Evolutionary conservation across 345 rosid genomes (phyloP), one percentile per base, ranked within the genome.

Genomic region (Corchorus olitorius): DNA sequence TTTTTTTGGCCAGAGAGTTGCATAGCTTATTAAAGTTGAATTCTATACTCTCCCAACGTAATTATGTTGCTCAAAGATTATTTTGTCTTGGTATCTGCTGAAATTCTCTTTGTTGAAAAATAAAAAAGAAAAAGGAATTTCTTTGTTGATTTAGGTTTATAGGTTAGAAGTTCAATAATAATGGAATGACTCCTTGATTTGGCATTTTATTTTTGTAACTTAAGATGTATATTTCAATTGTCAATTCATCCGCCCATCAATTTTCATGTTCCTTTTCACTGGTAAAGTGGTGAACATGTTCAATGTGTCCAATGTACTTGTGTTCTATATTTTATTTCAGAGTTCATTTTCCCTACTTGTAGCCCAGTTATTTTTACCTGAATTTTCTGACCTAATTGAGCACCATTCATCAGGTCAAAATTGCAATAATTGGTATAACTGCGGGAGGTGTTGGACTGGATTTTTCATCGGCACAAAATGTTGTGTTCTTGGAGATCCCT

Each of bases 391-490:
- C 60, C 11, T 13, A 46, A 17, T 49, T 1, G 13, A 34, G 34
- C 45, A 17, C 49, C 22, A 74, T 37, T 78, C 70, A 73, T 80
- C 86, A 92, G 99, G 86, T 89, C 61, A 92, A 90, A 81, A 79
- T 95, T 81, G 98, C 99, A 74, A 87, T 95, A 76, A 88, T 95
- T 83, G 98, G 99, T 39, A 78, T 89, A 81, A 91, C 90, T 73
- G 99, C 99, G 37, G 99, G 97, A 14, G 98, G 99, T 50, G 96
- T 92, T 79, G 98, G 99, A 81, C 97, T 95, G 74, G 87, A 95
- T 86, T 89, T 95, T 81, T 95, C 99, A 61, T 83, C 98, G 35
- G 99, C 98, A 6, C 88, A 87, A 77, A 88, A 86, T 84, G 98
- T 95, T 76, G 96, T 92, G 80, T 95, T 95, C 81, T 67, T 95